Evolutionary conservation across 1,284 basidiomycete species (phyloP), one percentile per base, ranked within the genome.

Genomic region (Mrakiaceae sp.): DNA sequence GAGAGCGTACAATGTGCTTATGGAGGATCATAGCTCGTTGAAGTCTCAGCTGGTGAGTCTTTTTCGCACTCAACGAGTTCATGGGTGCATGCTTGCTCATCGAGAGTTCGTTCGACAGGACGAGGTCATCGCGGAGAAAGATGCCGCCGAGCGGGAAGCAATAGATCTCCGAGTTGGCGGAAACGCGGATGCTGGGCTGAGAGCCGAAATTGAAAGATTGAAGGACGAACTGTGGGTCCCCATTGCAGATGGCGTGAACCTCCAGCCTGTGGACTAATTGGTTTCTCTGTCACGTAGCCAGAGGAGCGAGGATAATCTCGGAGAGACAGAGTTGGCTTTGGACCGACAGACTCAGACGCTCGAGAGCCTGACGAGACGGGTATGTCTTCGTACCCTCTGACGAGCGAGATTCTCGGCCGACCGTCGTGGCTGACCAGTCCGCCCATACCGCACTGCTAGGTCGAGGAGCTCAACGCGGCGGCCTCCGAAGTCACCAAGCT

Each of bases 261-360:
- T 52, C 8, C 56, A 40, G 5, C 8, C 57, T 44, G 42, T 9
- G 42, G n/a, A 11, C 11, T 58, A 47, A 16, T 61, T 4, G 40
- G n/a, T 16, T 51, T 57, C 5, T 44, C 14, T 43, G n/a, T 57
- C 39, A 56, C 70, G 74, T 67, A 78, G 65, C 63, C 68, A 89
- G 78, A 90, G 88, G 79, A 89, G 86, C 70, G 91, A 94, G 77
- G 90, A 94, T 66, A 87, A 88, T 70, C 80, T 95, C 7, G 86
- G 84, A 11, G 81, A 86, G 71, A 81, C 87, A 2, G 90, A 95
- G 72, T 79, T 83, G 0, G 87, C 88, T 68, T 78, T 92, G 2
- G 88, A 91, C 68, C 88, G 87, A 72, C 86, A 90, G 68, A 84
- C 82, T 0, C 77, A 74, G 53, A 69, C 85, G 2, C 82, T 88